Evolutionary conservation across 495 filamentous ascomycete species (phyloP).

Genomic region (Penicillium parvum): DNA sequence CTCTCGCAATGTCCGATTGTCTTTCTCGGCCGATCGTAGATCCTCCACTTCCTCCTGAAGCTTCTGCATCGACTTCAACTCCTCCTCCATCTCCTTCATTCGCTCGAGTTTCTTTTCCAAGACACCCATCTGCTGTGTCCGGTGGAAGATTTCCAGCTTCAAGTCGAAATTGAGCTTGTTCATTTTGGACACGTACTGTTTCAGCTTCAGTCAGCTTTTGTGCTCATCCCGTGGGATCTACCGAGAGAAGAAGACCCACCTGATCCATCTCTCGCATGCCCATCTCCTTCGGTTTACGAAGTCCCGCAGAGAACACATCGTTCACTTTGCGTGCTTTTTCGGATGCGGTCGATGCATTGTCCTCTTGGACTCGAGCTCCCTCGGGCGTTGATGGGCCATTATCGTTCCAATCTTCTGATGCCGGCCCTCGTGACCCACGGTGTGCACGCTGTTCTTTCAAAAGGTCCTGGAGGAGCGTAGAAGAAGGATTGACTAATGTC

Average conservation of each 20-base stretch:
- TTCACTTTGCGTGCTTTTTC: conserved; percentile 34
- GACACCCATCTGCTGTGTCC: conserved; percentile 56
- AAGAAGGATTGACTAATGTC: conserved; percentile 42
- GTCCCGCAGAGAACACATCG: conserved; percentile 21
- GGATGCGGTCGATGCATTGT: conserved; percentile 29
- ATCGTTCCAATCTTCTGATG: conserved; percentile 23
- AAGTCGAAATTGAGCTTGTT: conserved; percentile 89
- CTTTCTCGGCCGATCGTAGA: conserved; percentile 53
- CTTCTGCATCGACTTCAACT: conserved; percentile 61
- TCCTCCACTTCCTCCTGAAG: conserved; percentile 61
- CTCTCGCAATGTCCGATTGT: conserved; percentile 39
- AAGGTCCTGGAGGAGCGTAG: conserved; percentile 42
- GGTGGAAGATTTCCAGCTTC: conserved; percentile 78
- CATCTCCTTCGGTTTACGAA: conserved; percentile 43
- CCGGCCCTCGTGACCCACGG: conserved; percentile 28
- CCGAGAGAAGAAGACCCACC: conserved; percentile 26
- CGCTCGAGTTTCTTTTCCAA: conserved; percentile 66
- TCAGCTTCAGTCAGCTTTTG: conserved; percentile 4
- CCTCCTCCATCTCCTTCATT: conserved; percentile 61
- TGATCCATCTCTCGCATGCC: conserved; percentile 49
- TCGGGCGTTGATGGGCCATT: conserved; percentile 29
- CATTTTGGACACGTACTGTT: conserved; percentile 57
- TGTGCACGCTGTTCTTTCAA: conserved; percentile 46
- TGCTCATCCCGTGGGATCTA: not conserved
- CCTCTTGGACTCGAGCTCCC: conserved; percentile 27